Evolutionary conservation across 768 basidiomycete genomes (phyloP), one percentile per base, ranked within the genome.

Genomic region (Boletus speciosus): DNA sequence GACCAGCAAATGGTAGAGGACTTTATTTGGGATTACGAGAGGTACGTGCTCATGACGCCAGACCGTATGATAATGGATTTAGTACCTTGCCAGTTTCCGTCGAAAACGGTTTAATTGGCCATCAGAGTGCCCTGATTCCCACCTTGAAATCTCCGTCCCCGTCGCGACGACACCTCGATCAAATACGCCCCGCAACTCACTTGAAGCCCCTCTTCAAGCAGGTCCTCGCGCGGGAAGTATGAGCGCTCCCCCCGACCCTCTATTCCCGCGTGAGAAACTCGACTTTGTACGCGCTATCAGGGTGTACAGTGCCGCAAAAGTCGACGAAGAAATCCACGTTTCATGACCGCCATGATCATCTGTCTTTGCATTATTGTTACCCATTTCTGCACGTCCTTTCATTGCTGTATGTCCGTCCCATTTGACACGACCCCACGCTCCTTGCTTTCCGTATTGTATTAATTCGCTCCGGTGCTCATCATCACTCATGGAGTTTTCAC

Each of bases 41-140:
- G 69, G 71, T 74, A 62, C 57, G 63, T 52, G 25, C 21, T 32
- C 41, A 21, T 10, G n/a, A 34, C 23, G 19, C 29, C 19, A 23
- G 38, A 15, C 9, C 47, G 38, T 35, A 51, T 37, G 32, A 61
- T 32, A 38, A 57, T 50, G 60, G 48, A 10, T 47, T 43, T n/a
- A 54, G 47, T 39, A 21, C 32, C 14, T 51, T 57, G 9, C 47
- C 61, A 89, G 87, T 55, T 88, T 87, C 72, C 81, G 82, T 38
- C 80, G 85, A 48, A 73, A 73, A 52, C 81, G 87, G 39, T 81
- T 88, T 65, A 81, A 86, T 61, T 88, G 85, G 86, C 84, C 85
- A 6, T 71, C 76, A 38, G 78, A 80, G 41, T 65, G 68, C 31
- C 64, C 72, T 47, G 74, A 75, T 56, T 60, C 61, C 50, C 65